Conservation (phyloP, 257 asterid species). For the Craterostigma plantagineum region DNA sequence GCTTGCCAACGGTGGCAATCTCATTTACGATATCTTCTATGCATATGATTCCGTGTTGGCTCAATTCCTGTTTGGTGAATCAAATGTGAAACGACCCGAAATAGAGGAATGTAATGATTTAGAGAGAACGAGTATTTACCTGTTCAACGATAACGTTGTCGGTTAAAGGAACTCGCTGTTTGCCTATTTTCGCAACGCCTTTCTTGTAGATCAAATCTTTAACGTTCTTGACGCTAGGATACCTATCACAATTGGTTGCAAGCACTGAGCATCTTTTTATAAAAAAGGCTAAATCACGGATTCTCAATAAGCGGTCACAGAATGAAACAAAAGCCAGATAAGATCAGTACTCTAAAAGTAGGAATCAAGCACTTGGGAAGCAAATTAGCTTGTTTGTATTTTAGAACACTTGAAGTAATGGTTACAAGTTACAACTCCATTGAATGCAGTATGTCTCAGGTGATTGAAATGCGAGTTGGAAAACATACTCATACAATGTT, state of each 20-base stretch:
- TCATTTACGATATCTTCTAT: conserved; percentile 75
- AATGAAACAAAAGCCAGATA: too few species aligned
- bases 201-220: conserved; percentile 86
- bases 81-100: neutral
- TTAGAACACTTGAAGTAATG: too few species aligned
- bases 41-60: conserved; percentile 53
- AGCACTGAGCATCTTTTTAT: neutral
- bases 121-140: conserved; percentile 20
- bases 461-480: too few species aligned
- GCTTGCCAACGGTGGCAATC: conserved; percentile 43
- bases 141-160: conserved; percentile 73
- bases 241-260: conserved; percentile 23
- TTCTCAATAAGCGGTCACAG: neutral
- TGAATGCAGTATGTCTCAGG: too few species aligned
- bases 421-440: too few species aligned
- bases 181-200: conserved; percentile 52
- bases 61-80: conserved; percentile 41
- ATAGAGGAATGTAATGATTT: too few species aligned
- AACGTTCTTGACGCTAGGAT: conserved; percentile 72
- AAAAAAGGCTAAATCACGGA: neutral
- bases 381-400: neutral
- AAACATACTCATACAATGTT: too few species aligned
- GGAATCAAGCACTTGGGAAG: neutral
- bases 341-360: too few species aligned
- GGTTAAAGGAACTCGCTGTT: conserved; percentile 54